These are phyloP conservation scores for Astrephomene gubernaculifera DNA, from an alignment of 139 green algal species.

Conservation along the genomic window DNA sequence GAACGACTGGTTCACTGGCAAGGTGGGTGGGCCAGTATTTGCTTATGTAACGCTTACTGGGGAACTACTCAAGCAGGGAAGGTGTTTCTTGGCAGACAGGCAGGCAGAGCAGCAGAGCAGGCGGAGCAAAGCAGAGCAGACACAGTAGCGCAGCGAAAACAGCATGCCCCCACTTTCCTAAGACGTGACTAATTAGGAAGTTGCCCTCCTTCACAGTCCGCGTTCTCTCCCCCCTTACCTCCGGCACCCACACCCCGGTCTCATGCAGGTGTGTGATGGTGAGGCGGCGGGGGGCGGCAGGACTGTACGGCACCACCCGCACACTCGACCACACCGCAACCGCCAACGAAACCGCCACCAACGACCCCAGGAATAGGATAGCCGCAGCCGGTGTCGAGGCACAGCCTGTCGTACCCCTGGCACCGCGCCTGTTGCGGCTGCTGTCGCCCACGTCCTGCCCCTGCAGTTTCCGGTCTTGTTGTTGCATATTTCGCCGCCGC, in stretches of 20 bases:
- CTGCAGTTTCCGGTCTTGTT: not conserved
- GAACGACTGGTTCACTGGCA: no score
- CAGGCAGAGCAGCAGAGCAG: no score
- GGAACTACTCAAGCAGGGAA: no score
- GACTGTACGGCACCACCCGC: constrained; percentile 4
- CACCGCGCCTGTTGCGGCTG: not conserved
- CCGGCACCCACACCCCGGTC: constrained; percentile 31
- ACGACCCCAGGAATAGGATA: not conserved
- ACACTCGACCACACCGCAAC: not conserved
- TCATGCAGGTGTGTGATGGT: constrained; percentile 40
- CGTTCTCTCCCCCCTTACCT: not conserved
- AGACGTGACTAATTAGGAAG: no score
- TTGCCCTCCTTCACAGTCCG: not conserved
- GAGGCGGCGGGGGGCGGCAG: constrained; percentile 3
- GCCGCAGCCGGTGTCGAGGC: not conserved
- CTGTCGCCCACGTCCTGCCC: not conserved
- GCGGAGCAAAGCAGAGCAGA: no score
- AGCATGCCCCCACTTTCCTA: no score
- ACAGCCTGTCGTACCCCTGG: not conserved
- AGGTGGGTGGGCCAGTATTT: no score
- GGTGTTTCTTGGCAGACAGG: no score
- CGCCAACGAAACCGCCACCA: constrained; percentile 23
- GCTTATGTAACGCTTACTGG: no score
- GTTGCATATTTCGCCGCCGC: not conserved
- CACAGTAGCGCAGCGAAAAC: no score